Evolutionary conservation across 306 rosid genomes (phyloP).

Genomic region (Rosa multiflora): DNA sequence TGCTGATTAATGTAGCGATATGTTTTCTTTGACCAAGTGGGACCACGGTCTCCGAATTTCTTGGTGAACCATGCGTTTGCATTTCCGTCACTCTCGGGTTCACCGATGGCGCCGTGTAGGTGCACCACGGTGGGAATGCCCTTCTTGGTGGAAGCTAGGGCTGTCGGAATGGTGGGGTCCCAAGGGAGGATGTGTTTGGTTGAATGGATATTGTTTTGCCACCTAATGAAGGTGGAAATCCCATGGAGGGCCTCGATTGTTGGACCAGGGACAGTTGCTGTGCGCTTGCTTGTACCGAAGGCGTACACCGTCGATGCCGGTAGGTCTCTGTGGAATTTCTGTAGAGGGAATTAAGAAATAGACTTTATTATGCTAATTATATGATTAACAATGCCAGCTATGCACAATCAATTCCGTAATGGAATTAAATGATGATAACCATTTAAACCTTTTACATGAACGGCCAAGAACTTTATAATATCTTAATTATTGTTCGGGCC

Average conservation of each 20-base stretch:
- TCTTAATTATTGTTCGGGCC: background rate
- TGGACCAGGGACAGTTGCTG: constrained; percentile 81
- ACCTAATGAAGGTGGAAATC: constrained; percentile 50
- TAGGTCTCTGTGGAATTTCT: constrained; percentile 84
- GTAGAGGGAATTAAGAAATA: background rate
- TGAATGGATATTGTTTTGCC: constrained; percentile 70
- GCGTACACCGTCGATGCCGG: constrained; percentile 68
- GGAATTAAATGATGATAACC: background rate
- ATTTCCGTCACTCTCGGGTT: constrained; percentile 64
- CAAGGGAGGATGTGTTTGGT: constrained; percentile 75
- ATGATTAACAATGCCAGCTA: background rate
- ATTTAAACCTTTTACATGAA: background rate
- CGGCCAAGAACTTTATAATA: too few species aligned
- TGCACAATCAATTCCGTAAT: constrained; percentile 8
- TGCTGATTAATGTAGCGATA: constrained; percentile 61
- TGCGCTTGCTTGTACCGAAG: constrained; percentile 37
- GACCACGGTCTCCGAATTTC: constrained; percentile 39
- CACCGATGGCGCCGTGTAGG: constrained; percentile 74
- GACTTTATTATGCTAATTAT: background rate
- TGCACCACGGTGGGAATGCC: constrained; percentile 85
- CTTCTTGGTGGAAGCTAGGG: constrained; percentile 24
- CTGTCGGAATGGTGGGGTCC: constrained; percentile 75
- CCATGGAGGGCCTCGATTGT: constrained; percentile 64
- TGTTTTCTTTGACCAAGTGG: constrained; percentile 44
- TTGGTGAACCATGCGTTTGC: constrained; percentile 68